Evolutionary conservation across 2,329 filamentous ascomycete species (phyloP), one percentile per base, ranked within the genome.

Genomic region (Arthroderma sp.): DNA sequence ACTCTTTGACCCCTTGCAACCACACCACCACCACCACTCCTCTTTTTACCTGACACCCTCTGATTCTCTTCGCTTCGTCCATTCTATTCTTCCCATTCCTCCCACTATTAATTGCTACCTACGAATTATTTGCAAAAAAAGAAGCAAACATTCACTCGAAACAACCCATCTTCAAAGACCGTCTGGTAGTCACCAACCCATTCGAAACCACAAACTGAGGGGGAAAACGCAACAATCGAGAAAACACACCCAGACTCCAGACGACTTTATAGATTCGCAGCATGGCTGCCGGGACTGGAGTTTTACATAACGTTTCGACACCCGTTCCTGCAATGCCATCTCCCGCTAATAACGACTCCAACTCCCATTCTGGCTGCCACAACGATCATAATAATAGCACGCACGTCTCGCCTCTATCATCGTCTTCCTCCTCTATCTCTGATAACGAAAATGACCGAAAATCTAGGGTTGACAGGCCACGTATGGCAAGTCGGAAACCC

Each of bases 401-500:
- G 51, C 61, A 65, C 49, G 64, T 61, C 54, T 60, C 63, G 38
- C 64, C 63, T 27, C 51, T 64, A 15, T 65, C 64, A 9, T 72
- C 69, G 27, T 68, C 66, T 27, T 63, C 64, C 30, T 68, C 68
- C 29, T 72, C 69, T 37, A 64, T 68, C 53, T 66, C 64, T 45
- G 71, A 74, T 59, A 63, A 65, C 47, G 63, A 64, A 58, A 57
- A 54, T 36, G 65, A 68, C 43, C 63, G 66, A 36, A 62, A 63
- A 43, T 62, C 64, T 36, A 62, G 70, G 53, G 65, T 67, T 38
- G 61, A 70, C 50, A 77, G 85, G 32, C 85, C 85, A 29, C 74
- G 76, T 45, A 68, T 89, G 48, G 77, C 77, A 11, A 83, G 77
- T 54, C 75, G 84, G 40, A 86, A 86, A 65, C 84, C 81, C 54